Evolutionary conservation across 208 protist genomes (phyloP).

Genomic region (Trypanosoma brucei): DNA sequence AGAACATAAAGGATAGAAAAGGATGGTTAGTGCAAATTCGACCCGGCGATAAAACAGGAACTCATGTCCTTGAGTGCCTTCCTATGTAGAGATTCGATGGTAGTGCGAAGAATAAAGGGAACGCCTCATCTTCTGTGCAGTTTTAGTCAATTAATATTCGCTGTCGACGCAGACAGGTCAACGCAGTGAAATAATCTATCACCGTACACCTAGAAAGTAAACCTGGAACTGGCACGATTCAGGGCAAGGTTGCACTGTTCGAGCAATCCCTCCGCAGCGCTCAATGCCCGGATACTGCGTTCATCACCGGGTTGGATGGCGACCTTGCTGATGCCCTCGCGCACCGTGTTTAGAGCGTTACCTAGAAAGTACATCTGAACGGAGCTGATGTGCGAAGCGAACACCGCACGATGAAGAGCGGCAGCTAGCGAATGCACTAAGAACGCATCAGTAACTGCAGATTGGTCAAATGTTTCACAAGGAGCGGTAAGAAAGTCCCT

Average conservation of each 20-base stretch:
- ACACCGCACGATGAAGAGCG: constrained; percentile 39
- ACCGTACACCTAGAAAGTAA: constrained; percentile 16
- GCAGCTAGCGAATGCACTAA: constrained; percentile 64
- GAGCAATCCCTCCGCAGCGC: constrained; percentile 16
- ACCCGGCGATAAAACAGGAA: too few relatives aligned
- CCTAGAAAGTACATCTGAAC: constrained; percentile 32
- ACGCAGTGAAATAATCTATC: constrained; percentile 1
- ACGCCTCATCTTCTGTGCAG: too few relatives aligned
- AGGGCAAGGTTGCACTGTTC: constrained; percentile 23
- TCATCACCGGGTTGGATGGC: constrained; percentile 15
- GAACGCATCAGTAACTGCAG: constrained; percentile 30
- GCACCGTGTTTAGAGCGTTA: constrained; percentile 34
- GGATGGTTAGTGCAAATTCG: too few relatives aligned
- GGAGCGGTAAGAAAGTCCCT: constrained; percentile 39
- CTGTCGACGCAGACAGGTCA: not conserved
- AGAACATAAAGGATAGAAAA: too few relatives aligned
- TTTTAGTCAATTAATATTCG: not conserved
- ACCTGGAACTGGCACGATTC: constrained; percentile 11
- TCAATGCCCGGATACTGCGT: constrained; percentile 12
- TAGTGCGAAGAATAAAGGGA: too few relatives aligned
- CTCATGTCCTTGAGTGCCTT: too few relatives aligned
- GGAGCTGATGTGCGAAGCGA: constrained; percentile 32
- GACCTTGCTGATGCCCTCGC: constrained; percentile 19
- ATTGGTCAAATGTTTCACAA: constrained; percentile 27
- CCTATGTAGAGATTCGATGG: too few relatives aligned